Base-by-base conservation (phyloP, 1,284 basidiomycete species). In the Xerocomus amazonicus region DNA sequence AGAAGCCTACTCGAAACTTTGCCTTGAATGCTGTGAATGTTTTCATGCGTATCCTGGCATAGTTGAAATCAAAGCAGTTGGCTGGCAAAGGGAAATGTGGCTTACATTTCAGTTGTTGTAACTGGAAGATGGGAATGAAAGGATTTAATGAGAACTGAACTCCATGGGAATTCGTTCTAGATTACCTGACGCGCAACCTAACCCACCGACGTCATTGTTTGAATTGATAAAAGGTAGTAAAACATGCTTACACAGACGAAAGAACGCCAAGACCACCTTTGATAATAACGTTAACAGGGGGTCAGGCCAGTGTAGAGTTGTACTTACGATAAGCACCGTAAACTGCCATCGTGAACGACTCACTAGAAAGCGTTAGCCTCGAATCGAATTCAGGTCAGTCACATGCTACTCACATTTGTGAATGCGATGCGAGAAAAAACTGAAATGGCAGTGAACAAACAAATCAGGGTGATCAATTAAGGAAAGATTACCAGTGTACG, bases 21-120 rank as follows among this genome's bases (percentile, higher is more conserved):
- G 46, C 51, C 47, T 53, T 68, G 51, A 70, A 70, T 6, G 48
- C 54, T 0, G 48, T 32, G 26, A 43, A 61, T 1, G 50, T 59
- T 43, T 56, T 58, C 53, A 48, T 54, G 23, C 47, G 57, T 38
- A 68, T 61, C 65, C 68, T 66, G n/a, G n/a, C 1, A 41, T 10
- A 12, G 7, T 16, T 12, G 12, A 1, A 8, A 40, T 60, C 28
- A 57, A 19, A 4, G 4, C 0, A 0, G 17, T 13, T 3, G 14
- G 10, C 23, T 27, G 2, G 3, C 17, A 19, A 38, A 23, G 3
- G 2, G 39, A 28, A 1, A 43, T 17, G 19, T 31, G 28, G 33
- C 69, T 55, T 45, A 75, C 75, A 76, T 74, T 55, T 71, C 67
- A 1, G 49, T 57, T 17, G 73, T 73, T 6, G 69, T 69, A 8